Evolutionary conservation across 2,329 filamentous ascomycete genomes (phyloP).

Genomic region (Blumeria graminis): DNA sequence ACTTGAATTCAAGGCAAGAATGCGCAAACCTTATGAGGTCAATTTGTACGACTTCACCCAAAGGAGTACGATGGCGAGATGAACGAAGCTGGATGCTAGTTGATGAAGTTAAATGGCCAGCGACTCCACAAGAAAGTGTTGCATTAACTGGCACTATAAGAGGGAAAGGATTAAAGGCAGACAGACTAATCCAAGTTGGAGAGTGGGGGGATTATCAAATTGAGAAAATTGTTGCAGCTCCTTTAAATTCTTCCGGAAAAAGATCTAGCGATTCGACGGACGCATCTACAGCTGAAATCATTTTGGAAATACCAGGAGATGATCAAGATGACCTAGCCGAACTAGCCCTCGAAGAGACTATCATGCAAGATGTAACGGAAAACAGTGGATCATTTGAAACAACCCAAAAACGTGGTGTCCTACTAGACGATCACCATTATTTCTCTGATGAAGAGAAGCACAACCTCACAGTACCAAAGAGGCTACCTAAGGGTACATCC

Average conservation of each 20-base stretch:
- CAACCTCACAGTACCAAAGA: slow-evolving; percentile 37
- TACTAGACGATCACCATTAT: slow-evolving; percentile 93
- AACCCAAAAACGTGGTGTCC: slow-evolving; percentile 53
- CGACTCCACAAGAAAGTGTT: slow-evolving; percentile 34
- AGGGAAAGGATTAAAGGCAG: slow-evolving; percentile 68
- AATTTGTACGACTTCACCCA: slow-evolving; percentile 75
- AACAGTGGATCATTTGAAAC: slow-evolving; percentile 23
- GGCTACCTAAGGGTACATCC: slow-evolving; percentile 74
- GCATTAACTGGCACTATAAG: slow-evolving; percentile 66
- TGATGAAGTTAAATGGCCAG: slow-evolving; percentile 54
- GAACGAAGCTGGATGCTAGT: slow-evolving; percentile 89
- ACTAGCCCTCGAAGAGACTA: slow-evolving; percentile 64
- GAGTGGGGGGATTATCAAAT: slow-evolving; percentile 91
- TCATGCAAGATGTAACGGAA: slow-evolving; percentile 44
- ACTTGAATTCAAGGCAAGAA: slow-evolving; percentile 69
- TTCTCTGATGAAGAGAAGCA: slow-evolving; percentile 70
- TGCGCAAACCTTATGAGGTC: slow-evolving; percentile 77
- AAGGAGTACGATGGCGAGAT: slow-evolving; percentile 87
- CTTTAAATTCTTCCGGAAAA: slow-evolving; percentile 34
- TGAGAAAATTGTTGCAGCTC: slow-evolving; percentile 62
- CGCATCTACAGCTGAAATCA: slow-evolving; percentile 25
- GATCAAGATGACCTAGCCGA: slow-evolving; percentile 67
- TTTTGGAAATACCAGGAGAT: slow-evolving; percentile 47
- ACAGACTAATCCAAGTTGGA: slow-evolving; percentile 72
- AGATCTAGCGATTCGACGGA: slow-evolving; percentile 49